Evolutionary conservation across 2,329 filamentous ascomycete genomes (phyloP).

Genomic region (Diplodia scrobiculata): DNA sequence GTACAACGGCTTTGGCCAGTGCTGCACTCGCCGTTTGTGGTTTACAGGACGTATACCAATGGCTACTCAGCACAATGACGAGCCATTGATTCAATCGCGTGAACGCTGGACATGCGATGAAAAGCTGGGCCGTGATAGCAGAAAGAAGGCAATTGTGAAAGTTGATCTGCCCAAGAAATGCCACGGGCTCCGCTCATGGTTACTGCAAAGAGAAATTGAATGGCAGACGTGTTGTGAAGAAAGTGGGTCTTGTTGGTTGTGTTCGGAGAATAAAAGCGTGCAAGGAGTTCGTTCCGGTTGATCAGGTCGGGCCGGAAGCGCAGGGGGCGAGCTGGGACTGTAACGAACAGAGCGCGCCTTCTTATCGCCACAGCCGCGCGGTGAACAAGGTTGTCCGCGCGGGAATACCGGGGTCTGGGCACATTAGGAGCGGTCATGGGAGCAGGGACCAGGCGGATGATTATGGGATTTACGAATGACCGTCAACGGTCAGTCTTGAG

Average conservation of each 20-base stretch:
- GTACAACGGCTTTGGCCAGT: background rate
- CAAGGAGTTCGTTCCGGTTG: constrained; percentile 2
- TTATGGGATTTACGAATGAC: background rate
- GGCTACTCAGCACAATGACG: background rate
- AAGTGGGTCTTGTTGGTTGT: background rate
- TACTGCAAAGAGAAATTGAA: background rate
- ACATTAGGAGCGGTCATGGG: background rate
- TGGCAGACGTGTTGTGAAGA: background rate
- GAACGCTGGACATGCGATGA: background rate
- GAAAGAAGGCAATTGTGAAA: background rate
- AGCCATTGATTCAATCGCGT: background rate
- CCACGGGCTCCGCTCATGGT: background rate
- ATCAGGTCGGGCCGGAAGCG: background rate
- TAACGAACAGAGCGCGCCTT: background rate
- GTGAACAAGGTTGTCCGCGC: background rate
- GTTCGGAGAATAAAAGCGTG: constrained; percentile 1
- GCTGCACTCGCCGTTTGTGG: background rate
- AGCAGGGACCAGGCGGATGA: background rate
- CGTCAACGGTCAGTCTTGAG: background rate
- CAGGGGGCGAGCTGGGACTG: background rate
- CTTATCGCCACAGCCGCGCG: constrained; percentile 9
- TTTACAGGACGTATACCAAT: background rate
- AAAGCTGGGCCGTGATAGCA: background rate
- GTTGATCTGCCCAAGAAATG: background rate
- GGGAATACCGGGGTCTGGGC: background rate